Evolutionary conservation across 1,139 yeast genomes (phyloP), one percentile per base, ranked within the genome.

Genomic region (Zygosaccharomyces pseudobailii): DNA sequence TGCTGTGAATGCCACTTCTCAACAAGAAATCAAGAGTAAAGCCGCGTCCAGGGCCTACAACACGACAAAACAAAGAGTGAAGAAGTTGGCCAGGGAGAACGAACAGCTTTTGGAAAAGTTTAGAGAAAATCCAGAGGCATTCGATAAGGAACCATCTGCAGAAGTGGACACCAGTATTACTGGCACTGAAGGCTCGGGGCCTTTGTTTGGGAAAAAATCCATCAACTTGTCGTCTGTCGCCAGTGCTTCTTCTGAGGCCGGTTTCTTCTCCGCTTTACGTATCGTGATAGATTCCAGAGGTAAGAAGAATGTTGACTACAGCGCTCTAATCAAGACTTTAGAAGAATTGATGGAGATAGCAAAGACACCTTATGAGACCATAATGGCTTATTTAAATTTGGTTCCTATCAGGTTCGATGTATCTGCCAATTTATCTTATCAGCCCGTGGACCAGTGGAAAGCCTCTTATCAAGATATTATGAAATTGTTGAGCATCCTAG

Each of bases 401-500:
- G 80, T 92, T 53, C 90, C 97, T 21, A 76, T 89, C 55, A 80
- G 97, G 66, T 89, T 89, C 64, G 99, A 94, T 66, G 77, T 84
- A 36, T 75, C 83, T 40, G 70, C 87, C 2, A 76, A 79, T 56
- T 82, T 82, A 53, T 68, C 84, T 28, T 84, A 78, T 65, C 85
- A 89, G 86, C 84, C 97, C 28, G 65, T 82, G 47, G 85, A 78
- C 36, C 87, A 85, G 63, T 94, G 98, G 98, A 79, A 80, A 58
- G 71, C 75, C 47, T 79, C 87, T 53, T 80, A 80, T 55, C 65
- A 67, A 42, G 90, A 90, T 61, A 76, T 88, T 54, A 71, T 73
- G 56, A 68, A 72, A 27, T 75, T 92, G 55, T 76, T 92, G 59
- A 73, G 74, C 37, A 72, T 88, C 42, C 76, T 94, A 66, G 95